phyloP scores from a whole-genome alignment of 2,329 filamentous ascomycete genomes.

The Saccharata proteae region DNA sequence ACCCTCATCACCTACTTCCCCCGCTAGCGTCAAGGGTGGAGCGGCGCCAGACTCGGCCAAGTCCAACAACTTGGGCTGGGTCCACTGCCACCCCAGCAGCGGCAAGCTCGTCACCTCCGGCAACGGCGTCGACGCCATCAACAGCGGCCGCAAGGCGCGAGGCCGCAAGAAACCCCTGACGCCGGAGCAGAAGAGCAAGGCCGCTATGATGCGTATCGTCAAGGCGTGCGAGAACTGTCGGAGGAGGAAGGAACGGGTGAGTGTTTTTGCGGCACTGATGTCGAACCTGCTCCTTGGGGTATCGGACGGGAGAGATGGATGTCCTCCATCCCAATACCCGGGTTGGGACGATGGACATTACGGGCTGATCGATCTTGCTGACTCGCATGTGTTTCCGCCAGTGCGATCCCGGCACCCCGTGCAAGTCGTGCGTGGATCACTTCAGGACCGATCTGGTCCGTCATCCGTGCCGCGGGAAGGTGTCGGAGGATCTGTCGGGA shows the following conservation, averaged over 20 bases:
- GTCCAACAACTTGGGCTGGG: too few relatives aligned
- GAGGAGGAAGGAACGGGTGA: slow-evolving; percentile 19
- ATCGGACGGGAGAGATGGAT: not conserved
- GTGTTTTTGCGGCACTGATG: not conserved
- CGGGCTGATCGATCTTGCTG: too few relatives aligned
- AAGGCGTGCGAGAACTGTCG: slow-evolving; percentile 24
- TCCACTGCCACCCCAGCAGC: slow-evolving; percentile 22
- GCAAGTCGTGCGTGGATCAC: slow-evolving; percentile 25
- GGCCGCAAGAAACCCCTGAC: slow-evolving; percentile 23
- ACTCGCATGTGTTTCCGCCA: too few relatives aligned
- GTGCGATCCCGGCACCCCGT: slow-evolving; percentile 28
- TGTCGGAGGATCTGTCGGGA: slow-evolving; percentile 17
- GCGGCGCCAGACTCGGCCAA: too few relatives aligned
- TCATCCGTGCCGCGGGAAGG: slow-evolving; percentile 23
- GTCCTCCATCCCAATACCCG: too few relatives aligned
- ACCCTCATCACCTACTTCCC: too few relatives aligned
- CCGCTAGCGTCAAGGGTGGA: too few relatives aligned
- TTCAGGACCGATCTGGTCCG: slow-evolving; percentile 25
- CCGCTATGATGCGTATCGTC: slow-evolving; percentile 24
- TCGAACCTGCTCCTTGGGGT: not conserved
- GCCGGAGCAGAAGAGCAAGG: slow-evolving; percentile 20
- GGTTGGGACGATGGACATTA: too few relatives aligned
- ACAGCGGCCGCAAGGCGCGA: slow-evolving; percentile 7
- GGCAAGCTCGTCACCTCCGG: slow-evolving; percentile 20
- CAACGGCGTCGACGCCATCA: slow-evolving; percentile 14